A percentile compares a stretch with the other conserved stretches of the same genome.
These are phyloP conservation scores for Trypanosoma scelopori DNA, from an alignment of 208 protist species.

Conservation along the genomic window DNA sequence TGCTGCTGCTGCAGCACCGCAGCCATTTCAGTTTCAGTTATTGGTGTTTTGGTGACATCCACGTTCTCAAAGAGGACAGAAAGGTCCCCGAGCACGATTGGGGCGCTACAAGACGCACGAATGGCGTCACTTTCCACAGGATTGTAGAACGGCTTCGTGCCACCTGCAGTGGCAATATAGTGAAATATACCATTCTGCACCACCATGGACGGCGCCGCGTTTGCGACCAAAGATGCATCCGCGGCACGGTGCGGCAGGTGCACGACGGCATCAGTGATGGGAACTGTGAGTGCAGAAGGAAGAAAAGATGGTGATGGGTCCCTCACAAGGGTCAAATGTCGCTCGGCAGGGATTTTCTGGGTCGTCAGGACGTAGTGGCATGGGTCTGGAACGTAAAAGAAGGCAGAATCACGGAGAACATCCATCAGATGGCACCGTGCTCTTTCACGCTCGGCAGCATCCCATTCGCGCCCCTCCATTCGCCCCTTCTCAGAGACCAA, in stretches of 20 bases:
- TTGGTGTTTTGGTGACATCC: not conserved
- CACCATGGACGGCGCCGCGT: not conserved
- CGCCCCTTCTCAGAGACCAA: not conserved
- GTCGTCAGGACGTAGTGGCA: conserved; percentile 10
- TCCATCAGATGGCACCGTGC: not conserved
- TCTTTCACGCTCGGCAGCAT: not conserved
- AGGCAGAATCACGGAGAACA: conserved; percentile 1
- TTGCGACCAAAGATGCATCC: not conserved
- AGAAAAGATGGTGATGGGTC: conserved; percentile 3
- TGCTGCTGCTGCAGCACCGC: conserved; percentile 3
- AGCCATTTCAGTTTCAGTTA: not conserved
- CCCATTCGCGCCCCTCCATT: not conserved
- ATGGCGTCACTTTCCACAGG: conserved; percentile 19
- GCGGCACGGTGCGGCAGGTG: not conserved
- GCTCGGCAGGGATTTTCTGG: not conserved
- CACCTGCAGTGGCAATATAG: conserved; percentile 24
- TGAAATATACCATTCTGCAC: conserved; percentile 22
- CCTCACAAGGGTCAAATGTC: conserved; percentile 15
- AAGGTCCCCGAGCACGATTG: conserved; percentile 12
- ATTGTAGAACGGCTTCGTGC: conserved; percentile 14
- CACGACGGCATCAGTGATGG: conserved; percentile 4
- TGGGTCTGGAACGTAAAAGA: conserved; percentile 11
- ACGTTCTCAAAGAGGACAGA: conserved; percentile 7
- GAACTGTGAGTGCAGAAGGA: conserved; percentile 19
- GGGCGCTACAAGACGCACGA: conserved; percentile 13